phyloP scores from a whole-genome alignment of 1,139 yeast species.

The Diutina sp. region DNA sequence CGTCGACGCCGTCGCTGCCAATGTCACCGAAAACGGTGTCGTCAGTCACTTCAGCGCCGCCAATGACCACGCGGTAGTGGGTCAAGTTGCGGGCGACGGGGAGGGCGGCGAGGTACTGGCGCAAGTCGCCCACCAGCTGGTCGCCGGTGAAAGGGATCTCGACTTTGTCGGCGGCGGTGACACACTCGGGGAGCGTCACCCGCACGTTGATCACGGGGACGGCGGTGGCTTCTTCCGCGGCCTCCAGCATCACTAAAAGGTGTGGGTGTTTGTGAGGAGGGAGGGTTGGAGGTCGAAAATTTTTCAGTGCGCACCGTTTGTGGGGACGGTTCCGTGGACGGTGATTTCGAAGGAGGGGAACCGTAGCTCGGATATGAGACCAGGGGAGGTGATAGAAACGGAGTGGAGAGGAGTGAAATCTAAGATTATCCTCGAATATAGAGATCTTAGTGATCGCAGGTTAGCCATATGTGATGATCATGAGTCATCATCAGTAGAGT shows the following conservation, averaged over 20 bases:
- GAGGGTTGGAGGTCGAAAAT: not conserved
- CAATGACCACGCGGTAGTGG: slow-evolving; percentile 35
- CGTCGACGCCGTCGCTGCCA: slow-evolving; percentile 5
- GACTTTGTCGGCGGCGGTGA: slow-evolving; percentile 12
- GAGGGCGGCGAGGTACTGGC: slow-evolving; percentile 40
- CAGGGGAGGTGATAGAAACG: too few species aligned
- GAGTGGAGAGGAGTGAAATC: too few species aligned
- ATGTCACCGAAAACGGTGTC: slow-evolving; percentile 19
- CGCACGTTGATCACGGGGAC: slow-evolving; percentile 12
- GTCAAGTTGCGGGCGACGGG: slow-evolving; percentile 50
- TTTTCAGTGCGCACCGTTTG: not conserved
- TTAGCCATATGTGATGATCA: too few species aligned
- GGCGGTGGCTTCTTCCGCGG: not conserved
- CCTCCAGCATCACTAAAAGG: not conserved
- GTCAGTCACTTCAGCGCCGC: slow-evolving; percentile 24
- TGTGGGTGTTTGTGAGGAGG: not conserved
- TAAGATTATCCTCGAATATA: too few species aligned
- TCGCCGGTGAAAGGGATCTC: slow-evolving; percentile 20
- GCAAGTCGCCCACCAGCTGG: slow-evolving; percentile 47
- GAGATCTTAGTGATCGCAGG: too few species aligned
- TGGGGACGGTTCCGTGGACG: too few species aligned
- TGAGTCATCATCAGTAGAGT: too few species aligned
- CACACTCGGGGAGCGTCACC: slow-evolving; percentile 20
- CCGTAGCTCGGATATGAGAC: too few species aligned
- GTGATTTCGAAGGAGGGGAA: too few species aligned